Base-by-base conservation (phyloP, 441 rosid genomes). In the Sinapis alba region DNA sequence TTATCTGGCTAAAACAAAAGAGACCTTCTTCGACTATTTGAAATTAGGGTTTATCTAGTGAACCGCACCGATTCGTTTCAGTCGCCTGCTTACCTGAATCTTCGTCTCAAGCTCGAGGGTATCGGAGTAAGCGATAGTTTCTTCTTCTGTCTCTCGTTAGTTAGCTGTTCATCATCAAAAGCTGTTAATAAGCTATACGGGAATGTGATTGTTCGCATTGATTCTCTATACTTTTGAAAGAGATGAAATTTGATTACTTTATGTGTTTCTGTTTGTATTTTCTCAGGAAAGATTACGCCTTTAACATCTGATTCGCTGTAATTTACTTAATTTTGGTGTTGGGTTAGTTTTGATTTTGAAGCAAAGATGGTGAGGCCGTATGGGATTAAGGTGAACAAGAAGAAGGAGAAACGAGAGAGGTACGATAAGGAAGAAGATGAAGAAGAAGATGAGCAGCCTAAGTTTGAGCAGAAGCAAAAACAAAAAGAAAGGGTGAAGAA, bases 331-430 rank as follows among this genome's bases (percentile, higher is more conserved):
- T 77, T 21, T 34, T 26, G n/a, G 53, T 68, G 69, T 60, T 62
- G 11, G 50, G 30, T 54, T 18, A 61, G 69, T 28, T 2, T 10
- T 3, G 21, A 34, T 15, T 59, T 60, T 30, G 45, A 27, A 68
- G 54, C 32, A 75, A 50, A 80, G 54, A 84, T 88, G 90, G 87
- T 82, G 80, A 71, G 90, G 78, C 80, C 86, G 3, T 85, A 75
- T 38, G 83, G 79, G 34, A 69, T 82, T 45, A 88, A 86, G 60
- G 84, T 82, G 66, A 70, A 80, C 62, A 83, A 83, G 81, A 78
- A 84, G 61, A 84, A 82, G 82, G 81, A 79, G 73, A 79, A 77
- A 75, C 61, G 63, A 54, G 88, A 83, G 71, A 83, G 78, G 62
- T 84, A 82, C 50, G 87, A 83, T 63, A 78, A 56, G 27, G 84